A percentile compares a stretch with the other conserved stretches of the same genome.
Evolutionary conservation across 2,329 filamentous ascomycete species (phyloP).

Genomic region (Cephalotrichum gorgonifer): DNA sequence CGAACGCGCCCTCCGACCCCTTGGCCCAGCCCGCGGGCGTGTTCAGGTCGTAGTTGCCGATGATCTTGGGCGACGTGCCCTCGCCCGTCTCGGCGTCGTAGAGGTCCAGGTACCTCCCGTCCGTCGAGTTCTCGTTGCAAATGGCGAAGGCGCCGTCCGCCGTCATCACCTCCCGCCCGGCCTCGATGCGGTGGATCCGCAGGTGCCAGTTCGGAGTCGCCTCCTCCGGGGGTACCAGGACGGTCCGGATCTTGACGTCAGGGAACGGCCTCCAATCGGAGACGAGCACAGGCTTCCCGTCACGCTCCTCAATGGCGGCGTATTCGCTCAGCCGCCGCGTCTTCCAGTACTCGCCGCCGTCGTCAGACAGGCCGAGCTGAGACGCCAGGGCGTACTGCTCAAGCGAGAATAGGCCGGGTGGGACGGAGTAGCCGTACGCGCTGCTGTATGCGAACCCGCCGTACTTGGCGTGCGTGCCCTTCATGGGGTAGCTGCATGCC

Average conservation of each 20-base stretch:
- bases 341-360: conserved; percentile 71
- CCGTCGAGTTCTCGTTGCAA: conserved; percentile 35
- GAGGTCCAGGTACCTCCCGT: conserved; percentile 38
- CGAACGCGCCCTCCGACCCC: conserved; percentile 43
- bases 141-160: conserved; percentile 70
- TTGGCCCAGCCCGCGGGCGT: conserved; percentile 41
- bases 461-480: conserved; percentile 74
- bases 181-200: conserved; percentile 50
- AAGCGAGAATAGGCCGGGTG: conserved; percentile 63
- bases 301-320: conserved; percentile 47
- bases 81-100: conserved; percentile 35
- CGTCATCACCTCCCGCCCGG: conserved; percentile 53
- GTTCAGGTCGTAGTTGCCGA: conserved; percentile 49
- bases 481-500: conserved; percentile 74
- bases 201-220: conserved; percentile 59
- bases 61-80: conserved; percentile 43
- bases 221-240: conserved; percentile 50
- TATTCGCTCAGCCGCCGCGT: conserved; percentile 59
- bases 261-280: conserved; percentile 62
- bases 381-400: conserved; percentile 70
- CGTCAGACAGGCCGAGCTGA: conserved; percentile 66
- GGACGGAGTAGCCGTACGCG: conserved; percentile 67
- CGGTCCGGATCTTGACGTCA: conserved; percentile 57
- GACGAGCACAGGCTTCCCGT: conserved; percentile 48
- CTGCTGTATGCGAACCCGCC: conserved; percentile 70